These are phyloP conservation scores for Ophiobolus disseminans DNA, from an alignment of 2,329 filamentous ascomycete species.

Conservation along the genomic window DNA sequence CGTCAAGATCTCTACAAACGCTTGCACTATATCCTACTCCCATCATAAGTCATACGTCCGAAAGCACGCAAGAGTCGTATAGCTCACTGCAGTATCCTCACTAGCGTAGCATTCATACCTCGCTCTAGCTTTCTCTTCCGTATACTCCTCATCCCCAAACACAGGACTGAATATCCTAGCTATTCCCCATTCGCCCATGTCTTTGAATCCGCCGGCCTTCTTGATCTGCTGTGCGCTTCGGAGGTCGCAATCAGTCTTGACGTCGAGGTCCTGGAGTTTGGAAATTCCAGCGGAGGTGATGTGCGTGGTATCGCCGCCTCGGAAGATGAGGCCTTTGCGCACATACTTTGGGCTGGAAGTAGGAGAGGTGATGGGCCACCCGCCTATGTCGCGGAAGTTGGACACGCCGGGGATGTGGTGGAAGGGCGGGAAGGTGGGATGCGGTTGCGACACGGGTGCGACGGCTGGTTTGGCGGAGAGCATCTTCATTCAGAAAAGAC, in stretches of 20 bases:
- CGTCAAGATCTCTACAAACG: conserved; percentile 67
- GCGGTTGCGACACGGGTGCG: conserved; percentile 1
- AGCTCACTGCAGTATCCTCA: conserved; percentile 55
- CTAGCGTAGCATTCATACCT: conserved; percentile 66
- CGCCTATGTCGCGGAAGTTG: conserved; percentile 45
- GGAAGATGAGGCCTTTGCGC: conserved; percentile 64
- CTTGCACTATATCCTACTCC: conserved; percentile 64
- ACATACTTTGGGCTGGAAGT: conserved; percentile 37
- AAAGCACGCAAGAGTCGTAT: background rate
- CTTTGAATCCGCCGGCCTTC: conserved; percentile 40
- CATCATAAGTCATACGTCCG: background rate
- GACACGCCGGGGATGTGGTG: conserved; percentile 31
- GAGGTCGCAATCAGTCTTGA: conserved; percentile 71
- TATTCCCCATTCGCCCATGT: conserved; percentile 45
- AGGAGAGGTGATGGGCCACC: conserved; percentile 26
- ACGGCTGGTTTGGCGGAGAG: background rate
- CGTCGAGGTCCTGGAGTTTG: conserved; percentile 55
- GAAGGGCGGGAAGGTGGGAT: conserved; percentile 31
- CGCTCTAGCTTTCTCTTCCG: conserved; percentile 65
- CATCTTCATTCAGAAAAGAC: no score
- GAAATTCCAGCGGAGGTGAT: conserved; percentile 21
- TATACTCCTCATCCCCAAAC: conserved; percentile 66
- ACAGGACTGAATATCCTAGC: conserved; percentile 68
- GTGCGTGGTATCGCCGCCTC: conserved; percentile 67
- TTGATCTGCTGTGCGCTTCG: conserved; percentile 68